Evolutionary conservation across 2,329 filamentous ascomycete genomes (phyloP).

Genomic region (Epichloe sp.): DNA sequence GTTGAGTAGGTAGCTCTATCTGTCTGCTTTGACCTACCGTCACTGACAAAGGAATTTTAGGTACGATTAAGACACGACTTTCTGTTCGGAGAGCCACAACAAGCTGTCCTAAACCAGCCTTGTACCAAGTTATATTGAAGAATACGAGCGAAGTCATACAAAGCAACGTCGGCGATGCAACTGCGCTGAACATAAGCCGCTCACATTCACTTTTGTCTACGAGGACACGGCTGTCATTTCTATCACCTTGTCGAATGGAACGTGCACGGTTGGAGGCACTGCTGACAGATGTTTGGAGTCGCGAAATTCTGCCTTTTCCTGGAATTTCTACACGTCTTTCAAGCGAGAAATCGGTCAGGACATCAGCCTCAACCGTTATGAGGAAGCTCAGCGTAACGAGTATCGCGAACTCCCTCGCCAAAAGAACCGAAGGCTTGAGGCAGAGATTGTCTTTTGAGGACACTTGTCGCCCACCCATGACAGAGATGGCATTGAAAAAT

Average conservation of each 20-base stretch:
- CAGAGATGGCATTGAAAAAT: not conserved
- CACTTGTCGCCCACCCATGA: not conserved
- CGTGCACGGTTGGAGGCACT: slow-evolving; percentile 62
- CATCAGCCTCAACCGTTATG: slow-evolving; percentile 76
- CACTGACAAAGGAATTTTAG: slow-evolving; percentile 19
- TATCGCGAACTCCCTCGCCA: slow-evolving; percentile 63
- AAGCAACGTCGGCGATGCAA: slow-evolving; percentile 25
- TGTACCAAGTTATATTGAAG: slow-evolving; percentile 72
- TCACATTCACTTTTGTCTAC: slow-evolving; percentile 70
- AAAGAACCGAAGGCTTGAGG: slow-evolving; percentile 47
- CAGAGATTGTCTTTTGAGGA: slow-evolving; percentile 9
- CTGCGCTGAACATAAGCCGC: slow-evolving; percentile 49
- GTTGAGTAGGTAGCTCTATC: slow-evolving; percentile 34
- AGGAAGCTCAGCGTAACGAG: slow-evolving; percentile 75
- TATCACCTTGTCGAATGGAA: slow-evolving; percentile 63
- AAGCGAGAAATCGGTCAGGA: slow-evolving; percentile 59
- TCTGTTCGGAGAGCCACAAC: slow-evolving; percentile 72
- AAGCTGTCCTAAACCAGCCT: slow-evolving; percentile 51
- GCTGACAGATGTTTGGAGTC: slow-evolving; percentile 72
- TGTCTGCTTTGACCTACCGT: not conserved
- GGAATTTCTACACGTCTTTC: slow-evolving; percentile 57
- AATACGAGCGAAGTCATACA: slow-evolving; percentile 64
- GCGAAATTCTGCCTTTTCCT: slow-evolving; percentile 66
- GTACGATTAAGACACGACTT: slow-evolving; percentile 50
- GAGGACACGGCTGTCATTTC: slow-evolving; percentile 49